These are phyloP conservation scores for Ceriops tagal DNA, from an alignment of 345 rosid genomes.

Conservation along the genomic window DNA sequence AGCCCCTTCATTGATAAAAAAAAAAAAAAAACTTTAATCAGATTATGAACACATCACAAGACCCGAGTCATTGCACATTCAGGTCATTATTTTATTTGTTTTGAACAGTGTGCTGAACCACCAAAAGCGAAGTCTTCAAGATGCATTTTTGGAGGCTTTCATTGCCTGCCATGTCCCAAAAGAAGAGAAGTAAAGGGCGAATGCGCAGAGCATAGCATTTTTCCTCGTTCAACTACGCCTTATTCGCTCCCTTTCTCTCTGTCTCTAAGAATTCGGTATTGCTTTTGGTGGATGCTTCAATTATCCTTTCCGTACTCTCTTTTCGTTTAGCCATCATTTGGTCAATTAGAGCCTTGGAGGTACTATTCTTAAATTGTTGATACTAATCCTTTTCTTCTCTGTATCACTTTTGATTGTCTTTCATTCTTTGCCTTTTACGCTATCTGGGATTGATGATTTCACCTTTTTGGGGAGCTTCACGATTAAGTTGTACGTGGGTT, in stretches of 20 bases:
- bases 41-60: too few species aligned
- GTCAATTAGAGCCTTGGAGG: slow-evolving; percentile 9
- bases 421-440: slow-evolving; percentile 16
- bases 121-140: slow-evolving; percentile 3
- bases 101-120: slow-evolving; percentile 3
- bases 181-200: background rate
- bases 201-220: background rate
- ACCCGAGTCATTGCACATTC: too few species aligned
- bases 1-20: too few species aligned
- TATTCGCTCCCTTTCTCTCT: background rate
- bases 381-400: slow-evolving; percentile 4
- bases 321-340: background rate
- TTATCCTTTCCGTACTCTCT: background rate
- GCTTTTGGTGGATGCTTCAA: slow-evolving; percentile 9
- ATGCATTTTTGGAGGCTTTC: background rate
- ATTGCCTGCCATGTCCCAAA: slow-evolving; percentile 2
- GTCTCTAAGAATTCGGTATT: slow-evolving; percentile 12
- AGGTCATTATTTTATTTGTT: background rate
- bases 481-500: slow-evolving; percentile 11
- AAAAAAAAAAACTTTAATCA: too few species aligned
- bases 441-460: slow-evolving; percentile 35
- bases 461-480: slow-evolving; percentile 22
- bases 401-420: slow-evolving; percentile 8
- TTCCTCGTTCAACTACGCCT: background rate
- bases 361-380: slow-evolving; percentile 2